A percentile compares a stretch with the other conserved stretches of the same genome.
phyloP scores from a whole-genome alignment of 108 stramenopile genomes.

The Skeletonema menzelii region DNA sequence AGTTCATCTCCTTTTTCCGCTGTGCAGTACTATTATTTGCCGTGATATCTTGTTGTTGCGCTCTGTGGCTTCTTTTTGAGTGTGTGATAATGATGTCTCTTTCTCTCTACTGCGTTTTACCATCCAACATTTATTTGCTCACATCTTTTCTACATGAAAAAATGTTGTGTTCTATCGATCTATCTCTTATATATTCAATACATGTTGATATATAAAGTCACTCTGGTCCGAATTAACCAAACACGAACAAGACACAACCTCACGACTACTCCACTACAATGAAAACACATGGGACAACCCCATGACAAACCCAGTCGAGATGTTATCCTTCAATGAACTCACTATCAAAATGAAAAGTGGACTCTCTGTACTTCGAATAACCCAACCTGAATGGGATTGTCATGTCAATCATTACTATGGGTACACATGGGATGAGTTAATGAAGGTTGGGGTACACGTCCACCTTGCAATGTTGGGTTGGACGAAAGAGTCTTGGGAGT shows the following conservation, averaged over 20 bases:
- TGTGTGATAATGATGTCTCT: too few relatives aligned
- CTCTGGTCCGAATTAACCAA: not conserved
- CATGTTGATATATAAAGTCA: not conserved
- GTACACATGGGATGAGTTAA: not conserved
- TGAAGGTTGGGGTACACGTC: not conserved
- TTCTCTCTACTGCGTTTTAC: not conserved
- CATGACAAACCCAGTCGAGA: not conserved
- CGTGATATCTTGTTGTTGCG: too few relatives aligned
- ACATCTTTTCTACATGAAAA: not conserved
- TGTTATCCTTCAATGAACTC: not conserved
- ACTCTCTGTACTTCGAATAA: not conserved
- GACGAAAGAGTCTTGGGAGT: not conserved
- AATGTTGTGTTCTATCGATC: too few relatives aligned
- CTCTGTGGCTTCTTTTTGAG: too few relatives aligned
- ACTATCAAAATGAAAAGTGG: not conserved
- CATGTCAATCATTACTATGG: slow-evolving; percentile 8
- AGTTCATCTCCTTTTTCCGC: not conserved
- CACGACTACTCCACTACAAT: not conserved
- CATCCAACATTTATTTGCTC: not conserved
- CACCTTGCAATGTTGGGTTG: not conserved
- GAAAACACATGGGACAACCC: slow-evolving; percentile 6
- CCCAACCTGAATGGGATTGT: not conserved
- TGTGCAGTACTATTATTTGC: too few relatives aligned
- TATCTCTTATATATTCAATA: not conserved
- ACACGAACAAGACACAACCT: not conserved